phyloP scores from a whole-genome alignment of 1,284 basidiomycete species.

The Pseudozyma tsukubaensis region DNA sequence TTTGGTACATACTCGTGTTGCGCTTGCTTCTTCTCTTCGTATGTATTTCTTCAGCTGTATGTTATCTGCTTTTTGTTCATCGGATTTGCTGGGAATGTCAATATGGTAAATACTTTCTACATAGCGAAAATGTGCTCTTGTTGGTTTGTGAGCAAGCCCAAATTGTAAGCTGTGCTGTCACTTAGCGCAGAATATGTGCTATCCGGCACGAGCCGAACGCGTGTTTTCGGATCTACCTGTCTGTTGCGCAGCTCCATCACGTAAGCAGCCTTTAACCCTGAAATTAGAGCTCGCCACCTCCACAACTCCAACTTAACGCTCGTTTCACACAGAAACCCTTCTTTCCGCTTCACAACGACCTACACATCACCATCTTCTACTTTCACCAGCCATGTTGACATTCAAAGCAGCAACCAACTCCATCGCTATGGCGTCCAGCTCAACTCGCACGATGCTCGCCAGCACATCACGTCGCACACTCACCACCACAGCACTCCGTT shows the following conservation, averaged over 20 bases:
- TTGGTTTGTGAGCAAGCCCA: too few relatives aligned
- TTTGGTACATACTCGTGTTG: too few relatives aligned
- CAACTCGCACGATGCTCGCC: not conserved
- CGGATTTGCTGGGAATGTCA: too few relatives aligned
- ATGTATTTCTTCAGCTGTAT: too few relatives aligned
- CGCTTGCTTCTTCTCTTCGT: too few relatives aligned
- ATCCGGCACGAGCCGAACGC: constrained; percentile 5
- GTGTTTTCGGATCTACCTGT: too few relatives aligned
- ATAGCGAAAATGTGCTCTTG: too few relatives aligned
- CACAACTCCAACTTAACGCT: constrained; percentile 1
- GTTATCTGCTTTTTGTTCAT: too few relatives aligned
- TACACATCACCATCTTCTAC: not conserved
- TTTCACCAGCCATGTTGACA: constrained; percentile 13
- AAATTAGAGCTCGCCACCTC: constrained; percentile 18
- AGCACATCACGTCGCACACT: constrained; percentile 20
- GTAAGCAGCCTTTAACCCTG: constrained; percentile 30
- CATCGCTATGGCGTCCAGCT: not conserved
- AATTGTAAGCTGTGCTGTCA: not conserved
- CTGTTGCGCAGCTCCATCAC: constrained; percentile 8
- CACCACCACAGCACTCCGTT: constrained; percentile 6
- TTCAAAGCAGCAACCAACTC: not conserved
- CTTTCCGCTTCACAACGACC: not conserved
- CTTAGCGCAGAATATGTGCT: not conserved
- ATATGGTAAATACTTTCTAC: too few relatives aligned
- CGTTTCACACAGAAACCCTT: not conserved